Conservation (phyloP, 1,284 basidiomycete species). For the Heimioporus punctisporus region DNA sequence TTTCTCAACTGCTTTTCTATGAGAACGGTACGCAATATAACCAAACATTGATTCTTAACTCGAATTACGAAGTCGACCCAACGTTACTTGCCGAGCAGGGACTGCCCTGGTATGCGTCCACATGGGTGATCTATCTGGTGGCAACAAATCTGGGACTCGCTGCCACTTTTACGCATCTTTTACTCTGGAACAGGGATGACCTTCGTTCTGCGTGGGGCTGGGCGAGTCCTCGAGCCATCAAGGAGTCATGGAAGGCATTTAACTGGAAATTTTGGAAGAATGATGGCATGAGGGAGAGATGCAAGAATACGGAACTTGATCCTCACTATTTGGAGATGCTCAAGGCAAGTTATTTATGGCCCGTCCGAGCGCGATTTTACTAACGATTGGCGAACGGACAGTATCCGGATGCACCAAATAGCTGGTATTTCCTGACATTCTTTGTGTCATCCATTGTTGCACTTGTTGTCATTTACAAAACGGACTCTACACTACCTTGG, state of each 20-base stretch:
- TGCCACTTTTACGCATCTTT: conserved; percentile 52
- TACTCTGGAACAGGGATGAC: conserved; percentile 53
- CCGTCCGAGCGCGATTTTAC: background rate
- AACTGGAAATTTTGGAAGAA: conserved; percentile 49
- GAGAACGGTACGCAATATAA: conserved; percentile 49
- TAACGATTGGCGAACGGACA: conserved; percentile 18
- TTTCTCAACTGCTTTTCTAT: conserved; percentile 55
- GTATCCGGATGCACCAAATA: conserved; percentile 49
- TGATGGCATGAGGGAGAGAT: conserved; percentile 37
- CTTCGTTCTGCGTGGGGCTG: conserved; percentile 45
- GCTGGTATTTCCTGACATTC: conserved; percentile 47
- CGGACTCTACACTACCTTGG: conserved; percentile 53
- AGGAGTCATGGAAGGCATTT: conserved; percentile 26
- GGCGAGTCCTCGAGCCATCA: conserved; percentile 31
- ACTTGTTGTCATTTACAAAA: conserved; percentile 50
- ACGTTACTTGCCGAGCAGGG: conserved; percentile 45
- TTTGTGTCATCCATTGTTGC: conserved; percentile 40
- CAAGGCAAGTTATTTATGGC: conserved; percentile 37
- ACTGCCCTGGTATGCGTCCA: conserved; percentile 36
- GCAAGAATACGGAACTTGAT: conserved; percentile 39
- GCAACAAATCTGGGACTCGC: conserved; percentile 36
- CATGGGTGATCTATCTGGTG: conserved; percentile 43
- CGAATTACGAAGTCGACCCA: conserved; percentile 49
- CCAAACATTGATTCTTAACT: conserved; percentile 49
- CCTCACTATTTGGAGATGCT: conserved; percentile 60